Evolutionary conservation across 2,329 filamentous ascomycete genomes (phyloP), one percentile per base, ranked within the genome.

Genomic region (Pseudocercospora crystallina): DNA sequence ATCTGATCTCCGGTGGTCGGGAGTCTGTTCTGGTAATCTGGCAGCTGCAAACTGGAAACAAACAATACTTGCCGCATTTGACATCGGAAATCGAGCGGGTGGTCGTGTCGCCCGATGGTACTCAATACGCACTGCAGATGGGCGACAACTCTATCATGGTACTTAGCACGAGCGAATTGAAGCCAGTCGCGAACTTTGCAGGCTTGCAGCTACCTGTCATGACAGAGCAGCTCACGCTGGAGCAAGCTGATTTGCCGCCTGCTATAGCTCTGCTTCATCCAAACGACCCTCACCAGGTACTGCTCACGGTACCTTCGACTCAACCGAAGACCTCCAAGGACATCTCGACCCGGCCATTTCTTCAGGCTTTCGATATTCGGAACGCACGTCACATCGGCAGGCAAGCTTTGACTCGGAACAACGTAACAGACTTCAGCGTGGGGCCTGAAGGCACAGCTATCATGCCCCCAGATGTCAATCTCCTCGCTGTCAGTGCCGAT

Each of bases 61-160:
- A 83, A 63, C 87, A 94, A 65, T 89, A 86, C 65, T 75, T 99
- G 26, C 94, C 94, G n/a, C 90, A 97, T 78, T 78, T 99, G 50
- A 86, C 88, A 17, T 88, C 90, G 5, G 83, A 85, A 20, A 87
- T 99, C 32, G 87, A 94, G 67, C 90, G 87, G 61, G 81, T 99
- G 37, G 84, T 87, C 4, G 82, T 99, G 31, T 96, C 91, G 12
- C 80, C 86, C 0, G 78, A 76, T 13, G 92, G 94, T 5, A 82
- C 89, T 34, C 86, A 87, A 0, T 99, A 97, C 64, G 87, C 84
- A 4, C 69, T 97, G 17, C 87, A 90, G 59, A 78, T 97, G 43
- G 89, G 90, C 26, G 92, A 97, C 69, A 99, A 99, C 70, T 96
- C 90, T 1, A 78, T 86, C 47, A 92, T 97, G 80, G 78, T 96